Percentiles rank a stretch among this genome's conserved stretches.
These are phyloP conservation scores for Agaricus subrufescens DNA, from an alignment of 768 basidiomycete species.

Conservation along the genomic window DNA sequence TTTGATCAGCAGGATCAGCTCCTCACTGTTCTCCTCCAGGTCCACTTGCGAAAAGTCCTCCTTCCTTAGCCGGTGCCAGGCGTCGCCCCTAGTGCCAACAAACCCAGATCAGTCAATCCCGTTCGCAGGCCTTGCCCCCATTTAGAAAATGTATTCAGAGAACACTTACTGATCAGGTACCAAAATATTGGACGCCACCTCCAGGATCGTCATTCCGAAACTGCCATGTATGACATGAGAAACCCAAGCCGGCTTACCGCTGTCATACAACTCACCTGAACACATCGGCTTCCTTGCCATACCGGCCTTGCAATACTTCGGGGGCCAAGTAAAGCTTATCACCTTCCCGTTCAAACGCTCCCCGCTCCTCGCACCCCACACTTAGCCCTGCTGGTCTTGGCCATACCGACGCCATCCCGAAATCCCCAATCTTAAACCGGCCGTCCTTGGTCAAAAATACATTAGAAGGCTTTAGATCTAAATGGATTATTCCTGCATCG, in stretches of 20 bases:
- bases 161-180: slow-evolving; percentile 90
- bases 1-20: slow-evolving; percentile 63
- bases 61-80: slow-evolving; percentile 89
- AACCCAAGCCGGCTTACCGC: slow-evolving; percentile 13
- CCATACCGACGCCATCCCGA: slow-evolving; percentile 97
- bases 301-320: slow-evolving; percentile 88
- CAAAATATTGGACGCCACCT: slow-evolving; percentile 92
- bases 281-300: slow-evolving; percentile 92
- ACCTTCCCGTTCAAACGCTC: slow-evolving; percentile 88
- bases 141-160: slow-evolving; percentile 4
- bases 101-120: slow-evolving; percentile 22
- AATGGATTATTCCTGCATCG: slow-evolving; percentile 81
- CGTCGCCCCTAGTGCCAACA: slow-evolving; percentile 62
- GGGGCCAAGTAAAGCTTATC: slow-evolving; percentile 97
- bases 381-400: slow-evolving; percentile 42
- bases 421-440: slow-evolving; percentile 94
- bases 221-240: slow-evolving; percentile 49
- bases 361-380: slow-evolving; percentile 22
- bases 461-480: slow-evolving; percentile 97
- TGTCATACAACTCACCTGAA: slow-evolving; percentile 71
- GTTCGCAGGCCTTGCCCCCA: slow-evolving; percentile 7
- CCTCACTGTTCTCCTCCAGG: slow-evolving; percentile 55
- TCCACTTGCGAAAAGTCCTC: slow-evolving; percentile 90
- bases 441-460: slow-evolving; percentile 87
- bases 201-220: slow-evolving; percentile 93